Base-by-base conservation (phyloP, 129 eudicot species). In the Arctium minus region DNA sequence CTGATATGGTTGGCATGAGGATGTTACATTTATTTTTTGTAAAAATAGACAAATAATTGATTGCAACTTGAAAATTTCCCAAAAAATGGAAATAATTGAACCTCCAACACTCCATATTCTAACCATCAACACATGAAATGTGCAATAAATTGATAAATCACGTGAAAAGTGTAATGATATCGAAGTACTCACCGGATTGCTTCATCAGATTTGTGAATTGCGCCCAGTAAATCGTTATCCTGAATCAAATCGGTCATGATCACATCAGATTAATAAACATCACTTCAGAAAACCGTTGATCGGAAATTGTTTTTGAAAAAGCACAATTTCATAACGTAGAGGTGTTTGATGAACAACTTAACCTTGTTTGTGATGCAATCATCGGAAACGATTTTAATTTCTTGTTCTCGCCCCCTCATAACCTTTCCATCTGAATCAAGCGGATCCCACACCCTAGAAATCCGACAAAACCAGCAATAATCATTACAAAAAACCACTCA, bases 351-450 rank as follows among this genome's bases (percentile, higher is more conserved):
- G 64, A 69, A 3, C 50, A 72, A 31, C 5, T 38, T 69, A 76
- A 90, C 94, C 95, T 91, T 87, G 8, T 87, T 72, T 56, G 91
- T 64, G 0, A 70, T 64, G 80, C 92, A 92, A 81, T 87, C 88
- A 60, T 82, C 86, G 44, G 89, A 72, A 64, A 80, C 81, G 79
- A 87, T 73, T 22, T 82, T 76, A 53, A 85, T 65, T 72, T 89
- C 86, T 67, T 84, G 89, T 70, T 86, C 80, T 27, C 78, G 86
- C 17, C 85, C 80, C 42, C 80, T 80, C 72, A 53, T 37, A 18
- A 81, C 69, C 74, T 72, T 86, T 44, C 85, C 85, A 75, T 87
- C 82, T 29, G 89, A 83, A 78, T 87, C 89, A 56, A 83, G 70
- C 72, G 86, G 88, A 83, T 73, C 17, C 91, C 87, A 87, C 74